Conservation (phyloP, 2,329 filamentous ascomycete genomes). For the Zarea fungicola region DNA sequence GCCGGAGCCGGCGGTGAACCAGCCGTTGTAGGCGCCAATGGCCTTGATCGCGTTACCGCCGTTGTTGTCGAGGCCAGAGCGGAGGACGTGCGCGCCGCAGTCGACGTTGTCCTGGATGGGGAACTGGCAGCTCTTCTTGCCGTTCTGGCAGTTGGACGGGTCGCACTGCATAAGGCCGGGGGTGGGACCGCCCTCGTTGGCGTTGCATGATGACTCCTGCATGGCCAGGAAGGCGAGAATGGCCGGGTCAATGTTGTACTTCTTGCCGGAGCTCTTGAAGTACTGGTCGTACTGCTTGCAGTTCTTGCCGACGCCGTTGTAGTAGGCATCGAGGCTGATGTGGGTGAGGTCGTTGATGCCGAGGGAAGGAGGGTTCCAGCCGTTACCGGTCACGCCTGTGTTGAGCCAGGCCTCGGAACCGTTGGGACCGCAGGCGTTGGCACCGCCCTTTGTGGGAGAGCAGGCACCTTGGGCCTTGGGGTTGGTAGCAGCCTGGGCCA, state of each 20-base stretch:
- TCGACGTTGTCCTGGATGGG: constrained; percentile 30
- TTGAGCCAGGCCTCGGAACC: constrained; percentile 28
- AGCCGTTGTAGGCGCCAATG: constrained; percentile 32
- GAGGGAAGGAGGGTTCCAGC: constrained; percentile 31
- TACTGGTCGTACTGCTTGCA: constrained; percentile 29
- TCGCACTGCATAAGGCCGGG: constrained; percentile 33
- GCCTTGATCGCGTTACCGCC: constrained; percentile 27
- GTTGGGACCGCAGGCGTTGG: constrained; percentile 19
- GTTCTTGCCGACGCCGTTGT: constrained; percentile 20
- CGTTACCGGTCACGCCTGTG: constrained; percentile 22
- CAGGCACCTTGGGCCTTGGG: constrained; percentile 19
- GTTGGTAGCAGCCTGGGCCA: constrained; percentile 6
- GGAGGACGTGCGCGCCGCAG: constrained; percentile 28
- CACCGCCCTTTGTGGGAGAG: constrained; percentile 17
- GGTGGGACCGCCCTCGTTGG: constrained; percentile 27
- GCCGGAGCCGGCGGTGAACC: constrained; percentile 26
- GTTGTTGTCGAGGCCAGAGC: constrained; percentile 19
- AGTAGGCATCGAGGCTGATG: constrained; percentile 21
- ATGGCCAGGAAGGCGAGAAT: constrained; percentile 31
- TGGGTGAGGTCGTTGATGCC: constrained; percentile 24
- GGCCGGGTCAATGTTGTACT: constrained; percentile 29
- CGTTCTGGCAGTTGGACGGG: constrained; percentile 30
- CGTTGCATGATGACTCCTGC: constrained; percentile 32
- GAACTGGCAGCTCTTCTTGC: constrained; percentile 24
- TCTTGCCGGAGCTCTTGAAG: constrained; percentile 26